These are phyloP conservation scores for Mikania micrantha DNA, from an alignment of 129 eudicot genomes.

Conservation along the genomic window DNA sequence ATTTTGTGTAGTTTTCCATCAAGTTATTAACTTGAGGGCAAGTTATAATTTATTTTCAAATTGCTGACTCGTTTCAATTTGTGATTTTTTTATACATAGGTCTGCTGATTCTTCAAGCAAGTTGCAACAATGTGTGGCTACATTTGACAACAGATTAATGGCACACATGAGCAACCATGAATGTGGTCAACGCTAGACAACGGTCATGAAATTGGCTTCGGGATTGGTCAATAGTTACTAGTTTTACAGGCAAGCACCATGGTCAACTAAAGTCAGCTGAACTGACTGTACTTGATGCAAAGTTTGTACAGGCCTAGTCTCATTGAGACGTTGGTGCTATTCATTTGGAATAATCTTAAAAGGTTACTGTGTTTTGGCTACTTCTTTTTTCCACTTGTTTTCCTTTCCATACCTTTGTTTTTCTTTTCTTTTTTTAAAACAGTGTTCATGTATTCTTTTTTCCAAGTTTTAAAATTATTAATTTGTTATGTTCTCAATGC, in stretches of 20 bases:
- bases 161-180: slow-evolving; percentile 35
- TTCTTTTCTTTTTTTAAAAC: background rate
- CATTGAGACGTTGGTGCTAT: background rate
- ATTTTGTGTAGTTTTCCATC: background rate
- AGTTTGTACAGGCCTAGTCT: background rate
- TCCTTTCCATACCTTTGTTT: background rate
- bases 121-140: slow-evolving; percentile 43
- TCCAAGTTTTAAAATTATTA: no score
- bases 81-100: slow-evolving; percentile 27
- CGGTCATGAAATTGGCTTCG: slow-evolving; percentile 31
- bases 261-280: background rate
- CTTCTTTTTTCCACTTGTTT: background rate
- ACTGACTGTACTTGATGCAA: background rate
- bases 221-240: slow-evolving; percentile 53
- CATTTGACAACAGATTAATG: slow-evolving; percentile 37
- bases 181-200: slow-evolving; percentile 19
- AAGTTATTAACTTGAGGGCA: background rate
- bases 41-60: no score
- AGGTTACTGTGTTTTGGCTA: background rate
- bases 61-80: background rate
- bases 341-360: background rate
- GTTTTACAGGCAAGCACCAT: slow-evolving; percentile 30
- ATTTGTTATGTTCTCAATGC: no score
- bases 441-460: no score
- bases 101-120: slow-evolving; percentile 67